Percentiles rank a stretch among this genome's conserved stretches.
Conservation (phyloP, 805 yeast genomes). For the Pichia rugopelliculosa region DNA sequence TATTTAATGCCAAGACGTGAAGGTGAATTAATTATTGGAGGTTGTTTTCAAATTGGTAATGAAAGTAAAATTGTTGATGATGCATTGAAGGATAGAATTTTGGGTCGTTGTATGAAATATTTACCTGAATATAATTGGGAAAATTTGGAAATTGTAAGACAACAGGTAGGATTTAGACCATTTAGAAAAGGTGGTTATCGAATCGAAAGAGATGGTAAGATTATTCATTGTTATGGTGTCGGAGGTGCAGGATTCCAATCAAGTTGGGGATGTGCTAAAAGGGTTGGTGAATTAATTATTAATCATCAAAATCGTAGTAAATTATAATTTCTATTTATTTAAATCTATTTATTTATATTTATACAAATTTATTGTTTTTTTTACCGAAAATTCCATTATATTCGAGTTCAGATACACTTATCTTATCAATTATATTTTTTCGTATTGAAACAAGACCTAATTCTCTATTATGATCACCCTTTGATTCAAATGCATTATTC, state of each 20-base stretch:
- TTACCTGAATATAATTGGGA: constrained; percentile 33
- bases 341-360: too few species aligned
- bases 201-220: constrained; percentile 37
- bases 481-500: constrained; percentile 31
- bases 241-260: constrained; percentile 39
- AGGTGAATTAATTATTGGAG: constrained; percentile 68
- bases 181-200: constrained; percentile 55
- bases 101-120: constrained; percentile 36
- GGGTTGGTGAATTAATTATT: constrained; percentile 28
- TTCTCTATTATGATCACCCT: constrained; percentile 25
- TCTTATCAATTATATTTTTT: constrained; percentile 29
- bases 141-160: constrained; percentile 38
- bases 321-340: background rate
- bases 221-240: constrained; percentile 51
- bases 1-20: constrained; percentile 66
- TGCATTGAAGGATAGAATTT: constrained; percentile 40
- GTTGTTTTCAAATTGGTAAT: constrained; percentile 28
- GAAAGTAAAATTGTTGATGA: constrained; percentile 29
- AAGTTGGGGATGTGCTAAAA: constrained; percentile 55
- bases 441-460: constrained; percentile 53
- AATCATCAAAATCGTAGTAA: background rate
- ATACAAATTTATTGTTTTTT: background rate
- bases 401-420: constrained; percentile 22
- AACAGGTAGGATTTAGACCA: constrained; percentile 64
- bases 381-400: constrained; percentile 11